These are phyloP conservation scores for Platanthera guangdongensis DNA, from an alignment of 106 monocot genomes.

Conservation along the genomic window DNA sequence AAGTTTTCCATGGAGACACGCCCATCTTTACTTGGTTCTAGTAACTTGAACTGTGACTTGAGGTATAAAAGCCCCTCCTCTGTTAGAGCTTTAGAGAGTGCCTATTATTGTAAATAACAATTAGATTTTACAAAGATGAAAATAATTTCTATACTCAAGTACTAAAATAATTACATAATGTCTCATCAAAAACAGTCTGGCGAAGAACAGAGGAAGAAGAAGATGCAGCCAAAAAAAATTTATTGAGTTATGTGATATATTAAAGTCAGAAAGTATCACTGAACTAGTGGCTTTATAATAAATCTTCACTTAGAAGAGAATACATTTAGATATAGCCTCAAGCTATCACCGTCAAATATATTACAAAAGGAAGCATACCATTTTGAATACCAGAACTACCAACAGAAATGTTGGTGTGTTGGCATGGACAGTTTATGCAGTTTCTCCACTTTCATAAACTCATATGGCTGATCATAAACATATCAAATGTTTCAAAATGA, in stretches of 20 bases:
- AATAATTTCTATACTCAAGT: background rate
- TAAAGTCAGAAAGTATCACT: background rate
- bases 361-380: background rate
- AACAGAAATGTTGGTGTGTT: no score
- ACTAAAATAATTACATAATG: background rate
- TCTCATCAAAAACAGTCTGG: background rate
- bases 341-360: no score
- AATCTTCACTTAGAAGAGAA: background rate
- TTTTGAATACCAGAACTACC: background rate
- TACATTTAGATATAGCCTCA: background rate
- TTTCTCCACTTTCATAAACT: no score
- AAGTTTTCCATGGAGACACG: constrained; percentile 53
- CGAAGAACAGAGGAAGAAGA: background rate
- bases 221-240: background rate
- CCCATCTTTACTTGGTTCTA: constrained; percentile 53
- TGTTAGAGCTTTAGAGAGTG: constrained; percentile 67
- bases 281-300: background rate
- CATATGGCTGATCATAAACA: no score
- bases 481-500: no score
- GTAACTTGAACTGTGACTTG: constrained; percentile 49
- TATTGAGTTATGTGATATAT: background rate
- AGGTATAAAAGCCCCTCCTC: constrained; percentile 59
- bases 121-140: background rate
- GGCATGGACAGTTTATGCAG: no score
- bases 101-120: constrained; percentile 24